These are phyloP conservation scores for Letharia columbiana DNA, from an alignment of 495 filamentous ascomycete species.

Conservation along the genomic window DNA sequence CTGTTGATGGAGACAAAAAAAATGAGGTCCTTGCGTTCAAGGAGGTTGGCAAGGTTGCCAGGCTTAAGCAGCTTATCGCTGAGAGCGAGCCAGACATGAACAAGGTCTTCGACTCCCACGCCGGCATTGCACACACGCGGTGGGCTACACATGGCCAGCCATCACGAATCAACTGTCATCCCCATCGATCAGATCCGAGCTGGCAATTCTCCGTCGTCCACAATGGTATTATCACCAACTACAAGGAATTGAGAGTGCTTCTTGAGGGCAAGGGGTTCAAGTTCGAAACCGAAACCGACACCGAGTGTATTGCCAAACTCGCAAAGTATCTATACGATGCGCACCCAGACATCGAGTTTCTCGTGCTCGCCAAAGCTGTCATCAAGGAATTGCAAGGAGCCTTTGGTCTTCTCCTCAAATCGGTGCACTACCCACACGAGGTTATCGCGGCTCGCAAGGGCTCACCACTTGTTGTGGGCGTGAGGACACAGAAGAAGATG, in stretches of 20 bases:
- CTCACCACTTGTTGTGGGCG: slow-evolving; percentile 91
- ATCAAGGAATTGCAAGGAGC: slow-evolving; percentile 98
- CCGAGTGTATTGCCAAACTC: slow-evolving; percentile 97
- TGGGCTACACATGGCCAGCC: slow-evolving; percentile 97
- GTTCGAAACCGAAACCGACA: slow-evolving; percentile 98
- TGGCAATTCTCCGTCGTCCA: slow-evolving; percentile 97
- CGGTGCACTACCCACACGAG: slow-evolving; percentile 96
- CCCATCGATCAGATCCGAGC: slow-evolving; percentile 83
- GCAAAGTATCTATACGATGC: slow-evolving; percentile 97
- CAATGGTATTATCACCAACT: slow-evolving; percentile 99
- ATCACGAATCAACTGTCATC: slow-evolving; percentile 92
- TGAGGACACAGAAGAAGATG: slow-evolving; percentile 95
- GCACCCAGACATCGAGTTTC: slow-evolving; percentile 91
- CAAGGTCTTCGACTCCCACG: slow-evolving; percentile 94
- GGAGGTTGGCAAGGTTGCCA: slow-evolving; percentile 97
- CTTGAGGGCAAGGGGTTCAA: slow-evolving; percentile 90
- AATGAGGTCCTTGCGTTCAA: slow-evolving; percentile 96
- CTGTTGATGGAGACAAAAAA: slow-evolving; percentile 96
- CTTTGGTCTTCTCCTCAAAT: slow-evolving; percentile 93
- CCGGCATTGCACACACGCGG: slow-evolving; percentile 95
- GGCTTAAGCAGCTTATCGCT: slow-evolving; percentile 86
- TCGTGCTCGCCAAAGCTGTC: slow-evolving; percentile 89
- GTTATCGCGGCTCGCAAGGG: slow-evolving; percentile 96
- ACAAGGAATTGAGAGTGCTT: slow-evolving; percentile 95
- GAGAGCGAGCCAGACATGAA: slow-evolving; percentile 72